Base-by-base conservation (phyloP, 1,139 yeast species). In the Saccharomycopsis hybrid region DNA sequence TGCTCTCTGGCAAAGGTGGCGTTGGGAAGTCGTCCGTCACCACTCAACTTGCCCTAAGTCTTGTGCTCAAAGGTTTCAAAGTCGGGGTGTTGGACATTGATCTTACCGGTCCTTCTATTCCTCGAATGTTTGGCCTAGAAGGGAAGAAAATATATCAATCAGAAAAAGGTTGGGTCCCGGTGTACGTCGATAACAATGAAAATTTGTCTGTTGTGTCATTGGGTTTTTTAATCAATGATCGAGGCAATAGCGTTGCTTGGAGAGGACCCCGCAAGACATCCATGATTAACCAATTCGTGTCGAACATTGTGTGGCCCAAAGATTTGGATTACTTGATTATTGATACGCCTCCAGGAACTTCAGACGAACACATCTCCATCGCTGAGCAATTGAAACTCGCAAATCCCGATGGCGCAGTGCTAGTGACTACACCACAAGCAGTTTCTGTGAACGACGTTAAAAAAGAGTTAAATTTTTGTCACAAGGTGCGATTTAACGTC, bases 291-390 rank as follows among this genome's bases (percentile, higher is more conserved):
- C 99, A 94, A 65, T 90, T 94, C 62, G 71, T 94, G 43, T 79
- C 80, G 55, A 97, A 92, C 63, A 96, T 92, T 1, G 78, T 79
- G 24, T 94, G 98, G 98, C 96, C 89, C 0, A 76, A 74, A 18
- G 72, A 69, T 30, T 64, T 83, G 45, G 97, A 90, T 64, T 94
- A 87, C 62, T 68, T 94, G 51, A 69, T 94, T 42, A 90, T 94
- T 5, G 99, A 94, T 62, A 92, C 99, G 0, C 99, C 99, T 0
- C 99, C 99, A 0, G 99, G 99, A 0, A 92, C 99, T 0, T 85
- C 96, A 0, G 99, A 94, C 65, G 99, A 94, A 65, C 99, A 94
- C 65, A 92, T 94, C 43, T 90, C 97, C 2, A 84, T 94, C 31
- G 97, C 97, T 1, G 97, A 94, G 64, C 95, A 88, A 63, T 72